phyloP scores from a whole-genome alignment of 352 stramenopile genomes.

The Bremia lactucae region DNA sequence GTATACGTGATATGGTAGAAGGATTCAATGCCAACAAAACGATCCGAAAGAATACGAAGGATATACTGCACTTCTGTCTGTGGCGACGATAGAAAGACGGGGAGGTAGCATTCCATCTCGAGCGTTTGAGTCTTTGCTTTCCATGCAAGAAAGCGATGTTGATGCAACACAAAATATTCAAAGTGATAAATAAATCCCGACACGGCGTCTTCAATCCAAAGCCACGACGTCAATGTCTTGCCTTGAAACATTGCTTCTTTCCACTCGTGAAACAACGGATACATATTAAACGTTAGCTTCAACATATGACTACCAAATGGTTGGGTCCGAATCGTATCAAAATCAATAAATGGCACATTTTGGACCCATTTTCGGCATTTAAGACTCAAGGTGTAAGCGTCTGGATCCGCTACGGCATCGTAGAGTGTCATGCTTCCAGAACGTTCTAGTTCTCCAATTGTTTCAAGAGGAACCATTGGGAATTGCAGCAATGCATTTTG shows the following conservation, averaged over 20 bases:
- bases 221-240: slow-evolving; percentile 84
- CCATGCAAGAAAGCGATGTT: slow-evolving; percentile 61
- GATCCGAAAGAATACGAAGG: slow-evolving; percentile 91
- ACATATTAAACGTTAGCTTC: slow-evolving; percentile 76
- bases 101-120: slow-evolving; percentile 93
- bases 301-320: slow-evolving; percentile 94
- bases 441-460: slow-evolving; percentile 78
- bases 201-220: slow-evolving; percentile 96
- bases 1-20: slow-evolving; percentile 68
- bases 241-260: slow-evolving; percentile 47
- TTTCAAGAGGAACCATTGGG: slow-evolving; percentile 77
- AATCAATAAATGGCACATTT: slow-evolving; percentile 56
- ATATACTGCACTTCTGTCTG: slow-evolving; percentile 87
- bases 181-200: slow-evolving; percentile 91
- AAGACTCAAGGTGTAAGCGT: slow-evolving; percentile 28
- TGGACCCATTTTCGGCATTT: slow-evolving; percentile 68
- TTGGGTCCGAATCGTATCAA: slow-evolving; percentile 75
- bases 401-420: slow-evolving; percentile 31
- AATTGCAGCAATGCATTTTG: slow-evolving; percentile 92
- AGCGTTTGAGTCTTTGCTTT: slow-evolving; percentile 54
- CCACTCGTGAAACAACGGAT: slow-evolving; percentile 62
- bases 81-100: slow-evolving; percentile 88
- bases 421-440: slow-evolving; percentile 58
- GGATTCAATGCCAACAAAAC: slow-evolving; percentile 93
- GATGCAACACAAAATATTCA: slow-evolving; percentile 83